Percentiles rank a stretch among this genome's conserved stretches.
These are phyloP conservation scores for Trichothecium roseum DNA, from an alignment of 2,329 filamentous ascomycete species.

Conservation along the genomic window DNA sequence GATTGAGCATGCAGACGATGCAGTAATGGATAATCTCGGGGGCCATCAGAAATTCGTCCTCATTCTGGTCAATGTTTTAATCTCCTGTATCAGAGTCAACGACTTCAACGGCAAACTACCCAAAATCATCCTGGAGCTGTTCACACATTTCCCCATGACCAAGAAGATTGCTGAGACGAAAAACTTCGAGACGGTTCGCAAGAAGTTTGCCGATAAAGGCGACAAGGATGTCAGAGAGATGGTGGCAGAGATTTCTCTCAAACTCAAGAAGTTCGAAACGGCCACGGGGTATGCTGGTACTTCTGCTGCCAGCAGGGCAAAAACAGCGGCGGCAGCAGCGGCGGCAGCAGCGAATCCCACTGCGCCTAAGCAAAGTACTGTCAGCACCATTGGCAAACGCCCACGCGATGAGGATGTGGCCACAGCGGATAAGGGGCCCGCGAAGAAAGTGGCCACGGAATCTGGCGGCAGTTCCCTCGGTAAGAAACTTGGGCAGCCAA, in stretches of 20 bases:
- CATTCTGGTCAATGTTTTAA: slow-evolving; percentile 42
- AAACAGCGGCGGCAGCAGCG: slow-evolving; percentile 18
- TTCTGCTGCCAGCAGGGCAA: slow-evolving; percentile 26
- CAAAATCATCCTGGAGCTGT: slow-evolving; percentile 47
- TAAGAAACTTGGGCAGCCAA: slow-evolving; percentile 28
- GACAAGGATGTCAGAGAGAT: slow-evolving; percentile 54
- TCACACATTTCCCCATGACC: slow-evolving; percentile 52
- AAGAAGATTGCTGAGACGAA: slow-evolving; percentile 51
- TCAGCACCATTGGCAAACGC: slow-evolving; percentile 19
- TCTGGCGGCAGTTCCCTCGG: slow-evolving; percentile 23
- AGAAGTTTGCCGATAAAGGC: slow-evolving; percentile 53
- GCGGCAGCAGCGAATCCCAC: slow-evolving; percentile 16
- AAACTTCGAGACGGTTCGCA: slow-evolving; percentile 55
- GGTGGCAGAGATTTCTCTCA: slow-evolving; percentile 44
- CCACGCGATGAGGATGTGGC: slow-evolving; percentile 25
- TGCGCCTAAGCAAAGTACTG: too few relatives aligned
- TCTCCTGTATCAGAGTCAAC: slow-evolving; percentile 39
- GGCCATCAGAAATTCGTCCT: slow-evolving; percentile 46
- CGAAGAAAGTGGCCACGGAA: slow-evolving; percentile 33
- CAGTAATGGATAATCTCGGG: slow-evolving; percentile 47
- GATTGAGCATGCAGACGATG: slow-evolving; percentile 41
- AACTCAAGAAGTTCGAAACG: slow-evolving; percentile 31
- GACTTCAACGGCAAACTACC: slow-evolving; percentile 43
- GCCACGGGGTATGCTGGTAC: slow-evolving; percentile 27
- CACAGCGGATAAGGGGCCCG: slow-evolving; percentile 21